A percentile compares a stretch with the other conserved stretches of the same genome.
phyloP scores from a whole-genome alignment of 2,329 filamentous ascomycete species.

The Sordariomycetes sp. region DNA sequence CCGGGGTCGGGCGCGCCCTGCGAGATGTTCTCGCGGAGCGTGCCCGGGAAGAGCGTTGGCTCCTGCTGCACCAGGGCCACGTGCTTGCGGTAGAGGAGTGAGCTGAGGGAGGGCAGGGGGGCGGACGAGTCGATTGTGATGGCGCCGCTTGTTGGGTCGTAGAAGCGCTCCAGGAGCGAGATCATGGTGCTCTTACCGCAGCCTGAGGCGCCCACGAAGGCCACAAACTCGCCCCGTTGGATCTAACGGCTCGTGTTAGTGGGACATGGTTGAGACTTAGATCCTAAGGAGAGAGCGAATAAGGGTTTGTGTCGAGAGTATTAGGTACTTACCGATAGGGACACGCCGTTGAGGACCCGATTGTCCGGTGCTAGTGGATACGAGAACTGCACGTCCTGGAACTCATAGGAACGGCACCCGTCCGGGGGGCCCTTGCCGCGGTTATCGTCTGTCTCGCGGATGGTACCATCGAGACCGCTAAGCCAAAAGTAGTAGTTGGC shows the following conservation, averaged over 20 bases:
- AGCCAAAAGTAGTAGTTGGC: slow-evolving; percentile 37
- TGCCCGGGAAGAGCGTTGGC: slow-evolving; percentile 32
- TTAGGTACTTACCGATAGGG: slow-evolving; percentile 19
- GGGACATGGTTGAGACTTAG: neutral
- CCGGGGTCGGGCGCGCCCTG: slow-evolving; percentile 22
- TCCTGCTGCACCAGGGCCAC: slow-evolving; percentile 30
- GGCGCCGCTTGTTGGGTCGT: slow-evolving; percentile 21
- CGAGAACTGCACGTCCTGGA: slow-evolving; percentile 40
- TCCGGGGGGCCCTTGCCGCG: slow-evolving; percentile 15
- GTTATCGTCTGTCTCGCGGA: slow-evolving; percentile 4
- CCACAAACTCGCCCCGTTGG: slow-evolving; percentile 34
- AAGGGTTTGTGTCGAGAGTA: slow-evolving; percentile 25
- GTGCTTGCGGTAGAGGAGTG: slow-evolving; percentile 18
- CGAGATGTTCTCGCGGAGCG: slow-evolving; percentile 44
- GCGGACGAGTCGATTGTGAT: slow-evolving; percentile 18
- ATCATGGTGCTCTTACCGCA: slow-evolving; percentile 52
- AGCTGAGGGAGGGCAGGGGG: slow-evolving; percentile 14
- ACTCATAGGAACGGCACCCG: slow-evolving; percentile 31
- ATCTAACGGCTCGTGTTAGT: slow-evolving; percentile 14
- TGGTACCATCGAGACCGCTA: slow-evolving; percentile 14
- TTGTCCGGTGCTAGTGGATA: slow-evolving; percentile 35
- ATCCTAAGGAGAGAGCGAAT: neutral
- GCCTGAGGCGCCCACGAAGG: slow-evolving; percentile 45
- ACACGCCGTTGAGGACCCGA: slow-evolving; percentile 25
- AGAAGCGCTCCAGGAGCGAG: slow-evolving; percentile 34